These are phyloP conservation scores for Bryum argenteum DNA, from an alignment of 225 moss, liverwort and hornwort genomes.

Conservation along the genomic window DNA sequence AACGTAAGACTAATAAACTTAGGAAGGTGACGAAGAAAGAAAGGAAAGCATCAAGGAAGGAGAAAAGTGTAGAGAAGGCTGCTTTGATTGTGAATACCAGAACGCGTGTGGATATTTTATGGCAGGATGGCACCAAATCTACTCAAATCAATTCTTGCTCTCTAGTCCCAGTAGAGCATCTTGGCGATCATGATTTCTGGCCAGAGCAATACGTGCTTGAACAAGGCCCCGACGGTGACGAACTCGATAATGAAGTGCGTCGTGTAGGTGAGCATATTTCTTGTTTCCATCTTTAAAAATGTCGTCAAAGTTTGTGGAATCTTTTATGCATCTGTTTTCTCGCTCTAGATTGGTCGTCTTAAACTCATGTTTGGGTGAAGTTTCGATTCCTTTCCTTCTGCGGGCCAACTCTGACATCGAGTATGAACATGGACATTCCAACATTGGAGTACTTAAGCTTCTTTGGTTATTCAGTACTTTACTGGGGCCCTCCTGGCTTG, in stretches of 20 bases:
- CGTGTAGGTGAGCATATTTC: conserved; percentile 62
- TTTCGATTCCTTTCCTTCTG: conserved; percentile 2
- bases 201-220: conserved; percentile 97
- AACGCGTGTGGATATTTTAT: conserved; percentile 81
- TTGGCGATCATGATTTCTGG: conserved; percentile 99
- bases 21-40: conserved; percentile 69
- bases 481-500: neutral
- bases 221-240: conserved; percentile 93
- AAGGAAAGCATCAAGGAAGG: conserved; percentile 75
- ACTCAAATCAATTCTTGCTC: conserved; percentile 68
- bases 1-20: conserved; percentile 60
- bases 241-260: conserved; percentile 64
- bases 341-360: neutral
- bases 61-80: conserved; percentile 78
- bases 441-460: conserved; percentile 1
- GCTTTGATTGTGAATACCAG: conserved; percentile 77
- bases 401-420: conserved; percentile 1
- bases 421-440: conserved; percentile 2
- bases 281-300: neutral
- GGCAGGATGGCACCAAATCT: conserved; percentile 87
- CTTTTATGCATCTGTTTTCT: neutral
- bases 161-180: conserved; percentile 86
- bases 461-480: conserved; percentile 16
- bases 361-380: neutral
- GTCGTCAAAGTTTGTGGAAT: conserved; percentile 12